Conservation (phyloP, 108 stramenopile genomes). For the Discostella pseudostelligera region DNA sequence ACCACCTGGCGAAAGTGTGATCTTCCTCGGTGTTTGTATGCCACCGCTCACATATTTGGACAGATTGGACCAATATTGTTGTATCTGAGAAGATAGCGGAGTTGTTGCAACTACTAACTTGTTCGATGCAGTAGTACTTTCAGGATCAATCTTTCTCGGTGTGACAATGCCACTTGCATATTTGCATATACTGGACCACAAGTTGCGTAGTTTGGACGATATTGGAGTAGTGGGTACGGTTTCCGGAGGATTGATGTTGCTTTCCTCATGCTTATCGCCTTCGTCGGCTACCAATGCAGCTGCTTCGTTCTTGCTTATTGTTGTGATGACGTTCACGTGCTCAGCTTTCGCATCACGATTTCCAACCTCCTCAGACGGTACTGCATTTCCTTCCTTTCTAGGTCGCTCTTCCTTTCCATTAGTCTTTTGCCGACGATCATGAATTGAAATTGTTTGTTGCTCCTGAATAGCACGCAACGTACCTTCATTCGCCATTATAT, state of each 20-base stretch:
- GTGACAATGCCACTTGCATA: too few relatives aligned
- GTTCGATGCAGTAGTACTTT: background rate
- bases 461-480: conserved; percentile 7
- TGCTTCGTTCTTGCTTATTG: background rate
- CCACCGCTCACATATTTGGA: background rate
- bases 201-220: too few relatives aligned
- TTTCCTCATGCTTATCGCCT: background rate
- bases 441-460: too few relatives aligned
- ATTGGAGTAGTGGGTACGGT: too few relatives aligned
- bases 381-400: background rate
- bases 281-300: background rate
- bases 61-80: background rate
- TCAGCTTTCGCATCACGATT: background rate
- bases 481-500: conserved; percentile 6
- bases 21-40: background rate
- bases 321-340: background rate
- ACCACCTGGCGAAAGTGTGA: background rate
- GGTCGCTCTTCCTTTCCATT: background rate
- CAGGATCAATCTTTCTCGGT: background rate
- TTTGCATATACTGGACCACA: too few relatives aligned
- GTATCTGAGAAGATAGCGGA: background rate
- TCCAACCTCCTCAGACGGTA: background rate
- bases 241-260: background rate
- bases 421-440: background rate
- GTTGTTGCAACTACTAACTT: background rate